phyloP scores from a whole-genome alignment of 2,329 filamentous ascomycete species.

The Colletotrichum spinosum region DNA sequence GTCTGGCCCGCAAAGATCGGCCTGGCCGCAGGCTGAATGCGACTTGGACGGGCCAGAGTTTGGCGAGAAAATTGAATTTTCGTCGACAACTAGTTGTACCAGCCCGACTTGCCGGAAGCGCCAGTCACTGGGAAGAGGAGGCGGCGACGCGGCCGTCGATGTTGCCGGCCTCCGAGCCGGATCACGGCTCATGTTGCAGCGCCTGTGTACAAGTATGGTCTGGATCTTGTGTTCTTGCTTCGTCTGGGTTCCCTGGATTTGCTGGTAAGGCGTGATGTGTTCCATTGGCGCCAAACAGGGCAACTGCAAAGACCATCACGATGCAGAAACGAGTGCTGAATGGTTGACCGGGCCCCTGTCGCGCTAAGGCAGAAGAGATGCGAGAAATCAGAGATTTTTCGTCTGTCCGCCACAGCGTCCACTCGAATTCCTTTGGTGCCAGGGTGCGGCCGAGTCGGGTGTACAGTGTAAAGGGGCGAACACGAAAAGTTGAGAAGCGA shows the following conservation, averaged over 20 bases:
- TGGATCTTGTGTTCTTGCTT: too few species aligned
- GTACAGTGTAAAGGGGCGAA: not conserved
- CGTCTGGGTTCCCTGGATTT: not conserved
- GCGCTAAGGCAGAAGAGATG: conserved; percentile 12
- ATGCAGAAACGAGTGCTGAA: conserved; percentile 2
- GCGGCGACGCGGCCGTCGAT: too few species aligned
- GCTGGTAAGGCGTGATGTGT: not conserved
- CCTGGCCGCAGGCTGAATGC: conserved; percentile 9
- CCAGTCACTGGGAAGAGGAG: too few species aligned
- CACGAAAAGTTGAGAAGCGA: not conserved
- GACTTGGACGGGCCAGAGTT: not conserved
- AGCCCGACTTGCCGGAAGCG: too few species aligned
- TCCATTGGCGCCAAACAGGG: not conserved
- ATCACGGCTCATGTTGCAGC: too few species aligned
- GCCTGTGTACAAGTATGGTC: not conserved
- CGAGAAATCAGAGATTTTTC: conserved; percentile 29
- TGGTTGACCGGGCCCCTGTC: conserved; percentile 4
- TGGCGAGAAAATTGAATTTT: not conserved
- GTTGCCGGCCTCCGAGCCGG: too few species aligned
- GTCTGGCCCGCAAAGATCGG: not conserved
- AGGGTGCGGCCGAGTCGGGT: not conserved
- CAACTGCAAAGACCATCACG: not conserved
- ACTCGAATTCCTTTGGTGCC: not conserved
- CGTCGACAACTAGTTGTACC: not conserved
- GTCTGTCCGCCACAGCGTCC: conserved; percentile 12